These are phyloP conservation scores for Melampsora americana DNA, from an alignment of 1,284 basidiomycete species.

Conservation along the genomic window DNA sequence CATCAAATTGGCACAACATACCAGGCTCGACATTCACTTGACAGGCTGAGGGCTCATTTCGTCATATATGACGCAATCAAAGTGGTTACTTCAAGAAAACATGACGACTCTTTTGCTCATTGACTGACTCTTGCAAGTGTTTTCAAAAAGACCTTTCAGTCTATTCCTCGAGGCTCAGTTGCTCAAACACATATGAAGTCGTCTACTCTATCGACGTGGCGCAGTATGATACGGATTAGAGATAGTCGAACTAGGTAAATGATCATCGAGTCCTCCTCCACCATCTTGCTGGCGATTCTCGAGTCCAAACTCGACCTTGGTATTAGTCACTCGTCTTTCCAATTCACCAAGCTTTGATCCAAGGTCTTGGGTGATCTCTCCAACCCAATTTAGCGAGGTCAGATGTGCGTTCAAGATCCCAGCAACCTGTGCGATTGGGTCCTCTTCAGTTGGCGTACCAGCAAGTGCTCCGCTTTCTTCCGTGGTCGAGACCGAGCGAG, in stretches of 20 bases:
- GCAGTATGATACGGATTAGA: neutral
- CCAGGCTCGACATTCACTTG: too few species aligned
- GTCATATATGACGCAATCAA: too few species aligned
- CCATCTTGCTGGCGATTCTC: neutral
- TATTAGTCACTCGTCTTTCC: conserved; percentile 26
- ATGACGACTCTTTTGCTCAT: too few species aligned
- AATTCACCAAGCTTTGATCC: conserved; percentile 51
- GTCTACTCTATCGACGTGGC: neutral
- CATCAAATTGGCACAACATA: too few species aligned
- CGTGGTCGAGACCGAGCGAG: conserved; percentile 36
- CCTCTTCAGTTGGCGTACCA: conserved; percentile 59
- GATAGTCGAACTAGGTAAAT: neutral
- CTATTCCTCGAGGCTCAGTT: too few species aligned
- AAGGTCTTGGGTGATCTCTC: conserved; percentile 51
- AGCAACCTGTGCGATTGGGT: conserved; percentile 85
- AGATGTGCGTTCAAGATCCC: conserved; percentile 92
- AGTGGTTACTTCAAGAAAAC: too few species aligned
- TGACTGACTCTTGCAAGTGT: too few species aligned
- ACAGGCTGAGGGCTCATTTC: too few species aligned
- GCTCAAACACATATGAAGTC: too few species aligned
- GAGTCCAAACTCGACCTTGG: conserved; percentile 40
- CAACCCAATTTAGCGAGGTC: conserved; percentile 86
- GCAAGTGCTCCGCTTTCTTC: conserved; percentile 8
- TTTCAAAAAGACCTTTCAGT: too few species aligned
- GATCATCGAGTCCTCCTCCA: neutral